phyloP scores from a whole-genome alignment of 768 basidiomycete genomes.

The Leccinum variicolor region DNA sequence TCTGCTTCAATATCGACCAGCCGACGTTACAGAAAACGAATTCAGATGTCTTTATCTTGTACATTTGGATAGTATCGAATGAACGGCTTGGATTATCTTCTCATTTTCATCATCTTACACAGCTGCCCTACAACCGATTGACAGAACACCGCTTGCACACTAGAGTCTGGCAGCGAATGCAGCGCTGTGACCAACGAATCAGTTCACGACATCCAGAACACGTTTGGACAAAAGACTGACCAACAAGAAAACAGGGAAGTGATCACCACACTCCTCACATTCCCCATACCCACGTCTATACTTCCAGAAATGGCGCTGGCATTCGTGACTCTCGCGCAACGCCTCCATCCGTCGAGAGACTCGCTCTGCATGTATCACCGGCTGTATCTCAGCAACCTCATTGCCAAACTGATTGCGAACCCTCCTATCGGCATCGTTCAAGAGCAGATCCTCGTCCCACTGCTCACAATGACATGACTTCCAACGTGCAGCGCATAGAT shows the following conservation, averaged over 20 bases:
- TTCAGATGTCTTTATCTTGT: not conserved
- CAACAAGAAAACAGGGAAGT: constrained; percentile 42
- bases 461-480: constrained; percentile 58
- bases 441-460: constrained; percentile 55
- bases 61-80: not conserved
- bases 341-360: constrained; percentile 27
- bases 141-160: constrained; percentile 28
- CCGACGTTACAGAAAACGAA: not conserved
- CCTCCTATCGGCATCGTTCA: constrained; percentile 24
- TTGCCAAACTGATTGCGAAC: constrained; percentile 23
- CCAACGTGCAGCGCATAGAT: constrained; percentile 60
- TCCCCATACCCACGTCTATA: constrained; percentile 39
- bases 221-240: constrained; percentile 31
- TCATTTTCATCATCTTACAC: not conserved
- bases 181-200: constrained; percentile 18
- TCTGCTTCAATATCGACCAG: not conserved
- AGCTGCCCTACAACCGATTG: constrained; percentile 20
- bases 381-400: constrained; percentile 10
- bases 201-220: not conserved
- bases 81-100: not conserved
- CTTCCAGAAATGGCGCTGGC: constrained; percentile 44
- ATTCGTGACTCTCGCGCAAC: constrained; percentile 52
- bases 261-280: constrained; percentile 45
- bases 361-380: constrained; percentile 16
- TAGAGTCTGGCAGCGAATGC: constrained; percentile 20